Evolutionary conservation across 23 red algal genomes (phyloP), one percentile per base, ranked within the genome.

Genomic region (Agarophyton chilense): DNA sequence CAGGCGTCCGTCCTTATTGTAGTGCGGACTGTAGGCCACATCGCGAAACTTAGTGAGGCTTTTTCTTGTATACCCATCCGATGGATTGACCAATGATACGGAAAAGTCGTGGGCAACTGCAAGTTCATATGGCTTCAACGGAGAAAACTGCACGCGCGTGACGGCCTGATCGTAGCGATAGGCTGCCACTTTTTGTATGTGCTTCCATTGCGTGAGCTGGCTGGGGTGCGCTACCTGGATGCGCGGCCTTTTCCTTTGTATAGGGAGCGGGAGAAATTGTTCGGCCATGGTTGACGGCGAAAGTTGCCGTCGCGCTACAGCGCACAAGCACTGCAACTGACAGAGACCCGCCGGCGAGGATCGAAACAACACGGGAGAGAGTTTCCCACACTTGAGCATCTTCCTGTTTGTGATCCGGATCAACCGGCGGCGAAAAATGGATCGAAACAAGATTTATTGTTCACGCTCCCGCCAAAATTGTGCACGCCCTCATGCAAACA

Each of bases 1-100:
- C 74, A 99, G 79, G 19, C 87, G 81, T 44, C 97, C 93, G 52
- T 99, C 97, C 9, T 66, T 65, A 29, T 94, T 93, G 34, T 84
- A 99, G 25, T 78, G 44, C 26, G 93, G 89, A 29, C 83, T 73
- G 50, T 94, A 94, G 12, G 93, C 84, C 9, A 83, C 55, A 38
- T 93, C 79, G 28, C 92, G 87, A 84, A 98, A 98, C 8, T 50
- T 63, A 2, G 86, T 60, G 9, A 98, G 38, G 34, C 33, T 74
- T 14, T 84, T 64, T 14, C 78, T 79, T 43, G 71, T 58, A 26
- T 64, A 60, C 12, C 74, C 53, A 60, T 56, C 84, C 42, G 22
- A 53, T 12, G 83, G 56, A 47, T 80, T 54, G 44, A 89, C 33
- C 38, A 98, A 58, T 1, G 79, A 57, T 22, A 98, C 79, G 60